Evolutionary conservation across 169 alveolate genomes (phyloP).

Genomic region (Plasmodium inui): DNA sequence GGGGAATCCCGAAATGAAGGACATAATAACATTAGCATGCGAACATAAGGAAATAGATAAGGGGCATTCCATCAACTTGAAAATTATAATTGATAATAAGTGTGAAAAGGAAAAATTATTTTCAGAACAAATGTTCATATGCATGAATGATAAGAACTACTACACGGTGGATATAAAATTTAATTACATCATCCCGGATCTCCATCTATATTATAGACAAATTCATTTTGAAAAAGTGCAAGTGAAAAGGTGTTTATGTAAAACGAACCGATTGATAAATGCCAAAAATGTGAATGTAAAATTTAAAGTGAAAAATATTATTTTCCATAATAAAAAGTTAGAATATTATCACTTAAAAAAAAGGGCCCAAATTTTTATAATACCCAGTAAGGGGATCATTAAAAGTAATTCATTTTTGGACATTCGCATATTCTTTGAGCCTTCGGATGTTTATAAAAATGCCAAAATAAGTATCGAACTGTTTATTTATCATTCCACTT

Average conservation of each 20-base stretch:
- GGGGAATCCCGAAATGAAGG: slow-evolving; percentile 19
- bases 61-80: slow-evolving; percentile 27
- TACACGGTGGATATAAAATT: slow-evolving; percentile 28
- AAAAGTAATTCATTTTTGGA: slow-evolving; percentile 55
- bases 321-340: slow-evolving; percentile 59
- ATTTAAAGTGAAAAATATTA: slow-evolving; percentile 62
- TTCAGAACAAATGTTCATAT: slow-evolving; percentile 42
- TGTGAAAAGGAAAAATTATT: slow-evolving; percentile 13
- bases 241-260: slow-evolving; percentile 48
- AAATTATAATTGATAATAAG: slow-evolving; percentile 33
- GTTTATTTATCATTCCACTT: slow-evolving; percentile 47
- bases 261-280: slow-evolving; percentile 64
- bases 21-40: slow-evolving; percentile 1
- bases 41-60: slow-evolving; percentile 29
- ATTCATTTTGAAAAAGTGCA: slow-evolving; percentile 34
- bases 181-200: slow-evolving; percentile 53
- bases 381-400: slow-evolving; percentile 46
- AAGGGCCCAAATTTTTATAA: slow-evolving; percentile 39
- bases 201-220: slow-evolving; percentile 35
- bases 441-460: slow-evolving; percentile 51
- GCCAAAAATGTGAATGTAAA: slow-evolving; percentile 43
- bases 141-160: slow-evolving; percentile 43
- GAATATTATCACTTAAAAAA: slow-evolving; percentile 58
- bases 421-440: slow-evolving; percentile 55
- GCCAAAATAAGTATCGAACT: slow-evolving; percentile 44